phyloP scores from a whole-genome alignment of 192 early-diverging fungal genomes.

The Entomortierella beljakovae region DNA sequence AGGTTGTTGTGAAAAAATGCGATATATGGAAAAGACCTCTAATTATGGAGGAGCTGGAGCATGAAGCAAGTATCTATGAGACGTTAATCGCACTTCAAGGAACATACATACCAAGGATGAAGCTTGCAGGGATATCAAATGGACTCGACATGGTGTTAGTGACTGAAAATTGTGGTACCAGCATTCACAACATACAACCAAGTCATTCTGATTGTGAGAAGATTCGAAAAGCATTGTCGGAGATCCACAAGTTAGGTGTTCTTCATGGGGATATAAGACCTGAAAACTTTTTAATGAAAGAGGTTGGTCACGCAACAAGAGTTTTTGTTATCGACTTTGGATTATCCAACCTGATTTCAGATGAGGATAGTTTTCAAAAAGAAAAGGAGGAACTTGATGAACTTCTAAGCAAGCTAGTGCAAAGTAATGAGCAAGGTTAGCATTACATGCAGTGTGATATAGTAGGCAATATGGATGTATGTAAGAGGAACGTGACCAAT shows the following conservation, averaged over 20 bases:
- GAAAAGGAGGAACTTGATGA: background rate
- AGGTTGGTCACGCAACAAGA: background rate
- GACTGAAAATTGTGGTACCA: constrained; percentile 5
- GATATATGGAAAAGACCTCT: constrained; percentile 15
- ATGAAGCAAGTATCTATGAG: constrained; percentile 28
- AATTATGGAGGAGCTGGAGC: constrained; percentile 7
- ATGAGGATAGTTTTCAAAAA: background rate
- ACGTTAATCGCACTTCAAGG: constrained; percentile 14
- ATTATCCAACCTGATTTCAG: background rate
- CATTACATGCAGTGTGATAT: too few relatives aligned
- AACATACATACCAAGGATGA: constrained; percentile 4
- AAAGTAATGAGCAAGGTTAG: too few relatives aligned
- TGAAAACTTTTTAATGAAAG: constrained; percentile 27
- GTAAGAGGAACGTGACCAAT: too few relatives aligned
- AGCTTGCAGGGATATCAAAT: constrained; percentile 16
- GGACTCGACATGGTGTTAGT: constrained; percentile 19
- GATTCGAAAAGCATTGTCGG: constrained; percentile 14
- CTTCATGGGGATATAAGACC: constrained; percentile 34
- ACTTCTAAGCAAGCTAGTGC: background rate
- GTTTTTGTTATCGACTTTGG: background rate
- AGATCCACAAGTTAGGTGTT: constrained; percentile 30
- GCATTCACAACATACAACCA: constrained; percentile 8
- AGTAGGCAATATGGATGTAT: too few relatives aligned
- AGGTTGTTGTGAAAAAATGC: constrained; percentile 15
- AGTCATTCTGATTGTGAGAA: constrained; percentile 9